Evolutionary conservation across 345 rosid species (phyloP), one percentile per base, ranked within the genome.

Genomic region (Eucalyptus paniculata): DNA sequence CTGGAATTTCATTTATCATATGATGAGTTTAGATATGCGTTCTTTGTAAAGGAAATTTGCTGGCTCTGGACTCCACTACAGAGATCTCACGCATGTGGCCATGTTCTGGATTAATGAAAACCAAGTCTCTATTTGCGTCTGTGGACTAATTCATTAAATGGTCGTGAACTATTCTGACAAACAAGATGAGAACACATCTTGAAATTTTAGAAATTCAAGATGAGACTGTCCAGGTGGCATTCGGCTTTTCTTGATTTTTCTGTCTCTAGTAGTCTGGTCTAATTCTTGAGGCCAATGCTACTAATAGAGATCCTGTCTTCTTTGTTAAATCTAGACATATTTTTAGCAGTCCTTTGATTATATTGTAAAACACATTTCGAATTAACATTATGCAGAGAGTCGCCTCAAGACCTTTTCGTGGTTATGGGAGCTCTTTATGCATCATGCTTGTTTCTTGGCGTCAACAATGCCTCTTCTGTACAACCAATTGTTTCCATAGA

Each of bases 341-440:
- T 37, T 72, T 42, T 19, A 72, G 83, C 83, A 19, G 26, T 72
- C 24, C 26, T 37, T 40, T 77, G 24, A 37, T 37, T 23, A 50
- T 50, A 18, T 86, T 18, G 60, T n/a, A 86, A 50, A 49, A 50
- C 45, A 32, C 17, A 50, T 86, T 86, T 86, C 26, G 26, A 86
- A 13, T 90, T 18, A 19, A 87, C 24, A 28, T 87, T 45, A 30
- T 88, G 14, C 82, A 95, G 98, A 93, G 88, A 89, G 81, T 90
- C 99, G 26, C 88, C 95, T 83, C 93, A 95, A 92, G 95, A 92
- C 90, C 85, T 97, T 82, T 81, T 94, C 40, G 91, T 94, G 88
- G 91, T 97, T 28, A 95, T 95, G 99, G 99, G 97, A 92, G 98
- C 97, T n/a, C 96, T 97, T 12, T 97, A 95, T 92, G 62, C 98